Evolutionary conservation across 2,329 filamentous ascomycete species (phyloP).

Genomic region (Ustulina deusta): DNA sequence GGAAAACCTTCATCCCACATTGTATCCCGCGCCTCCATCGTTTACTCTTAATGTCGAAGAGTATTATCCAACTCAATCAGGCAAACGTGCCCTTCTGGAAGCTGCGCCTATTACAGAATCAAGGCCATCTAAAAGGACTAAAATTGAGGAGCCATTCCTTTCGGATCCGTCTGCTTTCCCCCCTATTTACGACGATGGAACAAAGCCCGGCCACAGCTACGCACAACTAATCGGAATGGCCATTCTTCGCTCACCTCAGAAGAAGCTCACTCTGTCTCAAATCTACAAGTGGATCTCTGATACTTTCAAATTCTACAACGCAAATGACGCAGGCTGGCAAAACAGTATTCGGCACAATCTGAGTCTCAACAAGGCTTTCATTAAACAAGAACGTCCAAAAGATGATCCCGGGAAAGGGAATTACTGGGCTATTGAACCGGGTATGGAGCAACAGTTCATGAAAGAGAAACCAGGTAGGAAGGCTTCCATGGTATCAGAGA

Average conservation of each 20-base stretch:
- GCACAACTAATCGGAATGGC: constrained; percentile 97
- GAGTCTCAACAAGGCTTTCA: constrained; percentile 95
- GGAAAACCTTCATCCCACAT: constrained; percentile 66
- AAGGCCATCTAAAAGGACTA: constrained; percentile 75
- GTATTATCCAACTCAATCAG: constrained; percentile 64
- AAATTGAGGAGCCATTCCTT: constrained; percentile 67
- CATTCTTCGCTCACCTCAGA: constrained; percentile 85
- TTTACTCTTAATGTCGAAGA: constrained; percentile 65
- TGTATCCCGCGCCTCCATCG: constrained; percentile 62
- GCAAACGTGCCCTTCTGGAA: constrained; percentile 76
- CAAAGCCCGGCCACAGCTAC: constrained; percentile 92
- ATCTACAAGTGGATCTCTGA: constrained; percentile 99
- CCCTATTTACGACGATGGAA: constrained; percentile 82
- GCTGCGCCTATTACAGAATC: constrained; percentile 78
- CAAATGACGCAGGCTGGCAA: constrained; percentile 91
- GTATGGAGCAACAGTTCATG: constrained; percentile 88
- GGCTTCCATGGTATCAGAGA: constrained; percentile 66
- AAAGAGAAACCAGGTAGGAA: constrained; percentile 83
- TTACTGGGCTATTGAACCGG: constrained; percentile 94
- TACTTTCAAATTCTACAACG: constrained; percentile 88
- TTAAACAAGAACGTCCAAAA: constrained; percentile 95
- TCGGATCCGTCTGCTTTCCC: constrained; percentile 86
- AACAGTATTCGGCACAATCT: constrained; percentile 99
- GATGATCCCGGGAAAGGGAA: constrained; percentile 98
- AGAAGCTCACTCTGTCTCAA: constrained; percentile 88